Percentiles rank a stretch among this genome's conserved stretches.
Conservation (phyloP, 352 stramenopile species). For the Phytophthora citrophthora region DNA sequence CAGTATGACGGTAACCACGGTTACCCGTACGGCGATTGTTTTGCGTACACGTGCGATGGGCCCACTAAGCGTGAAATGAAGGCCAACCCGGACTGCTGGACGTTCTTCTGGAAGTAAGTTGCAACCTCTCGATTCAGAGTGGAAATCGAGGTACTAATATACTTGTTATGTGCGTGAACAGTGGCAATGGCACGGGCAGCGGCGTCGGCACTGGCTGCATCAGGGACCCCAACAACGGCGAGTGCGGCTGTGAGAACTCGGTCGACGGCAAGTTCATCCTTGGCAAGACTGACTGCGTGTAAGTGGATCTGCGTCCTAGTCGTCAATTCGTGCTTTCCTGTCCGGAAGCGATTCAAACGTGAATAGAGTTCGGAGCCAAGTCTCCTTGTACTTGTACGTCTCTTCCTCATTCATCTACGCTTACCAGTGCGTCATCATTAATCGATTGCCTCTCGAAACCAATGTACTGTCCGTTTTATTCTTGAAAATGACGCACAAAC, state of each 20-base stretch:
- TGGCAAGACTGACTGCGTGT: slow-evolving; percentile 32
- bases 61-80: slow-evolving; percentile 17
- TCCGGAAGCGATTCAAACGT: neutral
- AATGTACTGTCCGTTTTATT: slow-evolving; percentile 2
- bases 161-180: slow-evolving; percentile 18
- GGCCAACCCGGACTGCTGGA: slow-evolving; percentile 35
- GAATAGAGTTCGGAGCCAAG: neutral
- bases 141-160: slow-evolving; percentile 6
- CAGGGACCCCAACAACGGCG: slow-evolving; percentile 22
- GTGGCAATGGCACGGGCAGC: slow-evolving; percentile 15
- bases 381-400: neutral
- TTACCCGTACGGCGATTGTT: slow-evolving; percentile 37
- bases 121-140: neutral
- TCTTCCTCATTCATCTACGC: too few relatives aligned
- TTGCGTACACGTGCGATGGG: slow-evolving; percentile 35
- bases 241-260: slow-evolving; percentile 44
- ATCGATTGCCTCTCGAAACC: neutral
- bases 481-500: slow-evolving; percentile 2
- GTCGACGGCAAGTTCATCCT: slow-evolving; percentile 33
- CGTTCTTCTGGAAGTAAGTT: slow-evolving; percentile 48
- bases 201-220: slow-evolving; percentile 39
- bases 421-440: neutral
- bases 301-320: slow-evolving; percentile 10
- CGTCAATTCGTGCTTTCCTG: too few relatives aligned
- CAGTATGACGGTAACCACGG: slow-evolving; percentile 42